Conservation (phyloP, 441 rosid species). For the Hura crepitans region DNA sequence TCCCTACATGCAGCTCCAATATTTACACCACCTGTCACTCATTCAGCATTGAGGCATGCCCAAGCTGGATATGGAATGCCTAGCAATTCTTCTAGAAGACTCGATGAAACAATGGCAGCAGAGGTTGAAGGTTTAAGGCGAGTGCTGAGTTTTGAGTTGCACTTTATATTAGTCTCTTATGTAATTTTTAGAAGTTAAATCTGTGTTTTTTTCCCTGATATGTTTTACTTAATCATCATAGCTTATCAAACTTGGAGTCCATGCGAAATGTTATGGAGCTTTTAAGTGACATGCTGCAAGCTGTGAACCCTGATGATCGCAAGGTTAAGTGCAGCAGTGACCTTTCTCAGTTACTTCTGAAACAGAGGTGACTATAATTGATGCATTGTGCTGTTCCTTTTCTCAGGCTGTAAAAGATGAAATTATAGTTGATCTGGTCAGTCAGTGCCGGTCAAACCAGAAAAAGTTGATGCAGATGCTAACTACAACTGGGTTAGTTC, state of each 20-base stretch:
- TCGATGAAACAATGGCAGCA: constrained; percentile 93
- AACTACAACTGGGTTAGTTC: constrained; percentile 78
- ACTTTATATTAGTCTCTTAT: no score
- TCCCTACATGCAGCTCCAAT: constrained; percentile 73
- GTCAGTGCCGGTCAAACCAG: constrained; percentile 76
- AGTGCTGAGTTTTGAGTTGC: constrained; percentile 13
- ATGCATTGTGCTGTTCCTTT: constrained; percentile 12
- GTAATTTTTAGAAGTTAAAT: constrained; percentile 4
- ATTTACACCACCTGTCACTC: constrained; percentile 83
- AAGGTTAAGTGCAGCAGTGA: constrained; percentile 44
- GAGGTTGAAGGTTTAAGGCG: constrained; percentile 84
- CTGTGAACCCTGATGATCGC: constrained; percentile 64
- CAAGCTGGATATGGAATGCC: constrained; percentile 84
- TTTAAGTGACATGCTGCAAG: constrained; percentile 88
- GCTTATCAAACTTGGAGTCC: constrained; percentile 76
- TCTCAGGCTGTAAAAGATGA: constrained; percentile 89
- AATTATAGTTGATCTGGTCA: constrained; percentile 80
- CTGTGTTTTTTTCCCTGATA: neutral
- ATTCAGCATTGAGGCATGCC: constrained; percentile 48
- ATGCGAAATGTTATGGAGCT: constrained; percentile 85
- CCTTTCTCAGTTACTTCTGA: neutral
- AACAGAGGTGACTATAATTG: neutral
- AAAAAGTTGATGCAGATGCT: constrained; percentile 94
- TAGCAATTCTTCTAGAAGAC: constrained; percentile 78
- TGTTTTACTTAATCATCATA: constrained; percentile 36